Conservation (phyloP, 1,139 yeast genomes). For the Arxiozyma slooffiae region DNA sequence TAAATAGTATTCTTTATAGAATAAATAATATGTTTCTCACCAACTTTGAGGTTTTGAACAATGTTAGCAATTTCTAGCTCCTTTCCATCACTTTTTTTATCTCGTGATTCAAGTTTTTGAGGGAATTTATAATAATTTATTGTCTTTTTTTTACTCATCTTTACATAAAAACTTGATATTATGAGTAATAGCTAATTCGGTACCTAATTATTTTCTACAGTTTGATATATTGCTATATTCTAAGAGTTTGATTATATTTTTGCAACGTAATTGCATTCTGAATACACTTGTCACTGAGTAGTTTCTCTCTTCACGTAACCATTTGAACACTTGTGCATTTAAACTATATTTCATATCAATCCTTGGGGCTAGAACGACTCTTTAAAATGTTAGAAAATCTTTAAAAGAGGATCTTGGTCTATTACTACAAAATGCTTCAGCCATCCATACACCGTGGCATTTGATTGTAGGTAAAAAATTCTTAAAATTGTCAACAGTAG, state of each 20-base stretch:
- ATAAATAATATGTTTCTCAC: slow-evolving; percentile 40
- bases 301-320: slow-evolving; percentile 34
- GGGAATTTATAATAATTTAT: slow-evolving; percentile 5
- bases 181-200: slow-evolving; percentile 12
- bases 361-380: slow-evolving; percentile 53
- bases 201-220: slow-evolving; percentile 33
- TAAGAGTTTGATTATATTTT: slow-evolving; percentile 33
- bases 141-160: slow-evolving; percentile 3
- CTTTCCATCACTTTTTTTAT: neutral
- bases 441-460: slow-evolving; percentile 51
- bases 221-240: slow-evolving; percentile 36
- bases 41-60: slow-evolving; percentile 37
- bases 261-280: slow-evolving; percentile 49
- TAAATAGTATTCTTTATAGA: slow-evolving; percentile 56
- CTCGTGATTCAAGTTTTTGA: slow-evolving; percentile 2
- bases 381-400: slow-evolving; percentile 43
- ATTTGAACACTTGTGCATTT: slow-evolving; percentile 34
- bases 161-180: slow-evolving; percentile 6
- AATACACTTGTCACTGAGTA: slow-evolving; percentile 51
- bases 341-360: slow-evolving; percentile 57
- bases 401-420: slow-evolving; percentile 42
- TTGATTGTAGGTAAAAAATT: slow-evolving; percentile 27
- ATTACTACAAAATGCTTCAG: slow-evolving; percentile 50
- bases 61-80: slow-evolving; percentile 11
- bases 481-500: slow-evolving; percentile 19